A percentile compares a stretch with the other conserved stretches of the same genome.
phyloP scores from a whole-genome alignment of 2,329 filamentous ascomycete genomes.

The Cladosporium halotolerans region DNA sequence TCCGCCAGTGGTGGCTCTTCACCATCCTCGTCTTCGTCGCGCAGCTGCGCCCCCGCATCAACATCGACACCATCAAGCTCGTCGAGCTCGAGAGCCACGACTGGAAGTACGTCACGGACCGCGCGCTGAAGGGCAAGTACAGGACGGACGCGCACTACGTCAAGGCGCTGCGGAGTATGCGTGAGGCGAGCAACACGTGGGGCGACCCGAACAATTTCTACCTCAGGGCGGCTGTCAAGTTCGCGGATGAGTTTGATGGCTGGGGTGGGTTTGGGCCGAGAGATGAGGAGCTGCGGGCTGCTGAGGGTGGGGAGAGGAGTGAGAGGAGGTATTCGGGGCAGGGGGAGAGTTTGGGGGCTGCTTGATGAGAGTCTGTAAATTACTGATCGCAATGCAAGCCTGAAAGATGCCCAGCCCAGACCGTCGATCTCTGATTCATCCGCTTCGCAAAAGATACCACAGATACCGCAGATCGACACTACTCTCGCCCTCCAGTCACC shows the following conservation, averaged over 20 bases:
- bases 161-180: slow-evolving; percentile 71
- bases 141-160: slow-evolving; percentile 76
- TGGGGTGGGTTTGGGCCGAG: slow-evolving; percentile 51
- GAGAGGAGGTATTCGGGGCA: slow-evolving; percentile 18
- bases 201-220: slow-evolving; percentile 62
- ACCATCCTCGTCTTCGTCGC: slow-evolving; percentile 71
- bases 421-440: no score
- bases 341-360: slow-evolving; percentile 7
- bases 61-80: slow-evolving; percentile 56
- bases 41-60: slow-evolving; percentile 65
- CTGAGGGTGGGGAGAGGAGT: slow-evolving; percentile 1
- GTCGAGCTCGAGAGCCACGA: slow-evolving; percentile 57
- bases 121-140: slow-evolving; percentile 62
- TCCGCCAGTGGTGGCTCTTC: slow-evolving; percentile 87
- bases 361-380: background rate
- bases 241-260: slow-evolving; percentile 66
- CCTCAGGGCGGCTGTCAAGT: slow-evolving; percentile 61
- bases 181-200: slow-evolving; percentile 68
- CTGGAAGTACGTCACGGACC: slow-evolving; percentile 71
- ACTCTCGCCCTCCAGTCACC: background rate
- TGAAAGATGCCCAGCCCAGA: no score
- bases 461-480: no score
- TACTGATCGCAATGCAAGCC: no score
- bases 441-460: no score
- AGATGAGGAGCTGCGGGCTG: slow-evolving; percentile 16